Evolutionary conservation across 1,284 basidiomycete species (phyloP).

Genomic region (Lignosus rhinocerotis): DNA sequence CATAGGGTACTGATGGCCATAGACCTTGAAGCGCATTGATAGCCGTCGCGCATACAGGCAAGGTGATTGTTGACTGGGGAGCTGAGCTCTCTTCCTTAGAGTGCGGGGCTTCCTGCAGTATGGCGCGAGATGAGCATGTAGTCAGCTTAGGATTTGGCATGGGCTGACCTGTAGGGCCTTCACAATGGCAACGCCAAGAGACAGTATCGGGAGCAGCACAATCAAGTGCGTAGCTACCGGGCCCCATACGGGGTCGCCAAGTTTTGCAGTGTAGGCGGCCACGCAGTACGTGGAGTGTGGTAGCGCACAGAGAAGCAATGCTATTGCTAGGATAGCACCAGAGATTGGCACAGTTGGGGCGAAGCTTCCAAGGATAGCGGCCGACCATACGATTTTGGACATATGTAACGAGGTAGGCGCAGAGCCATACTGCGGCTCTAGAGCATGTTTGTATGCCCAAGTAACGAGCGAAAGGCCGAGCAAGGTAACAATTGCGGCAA

Average conservation of each 20-base stretch:
- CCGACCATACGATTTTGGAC: constrained; percentile 43
- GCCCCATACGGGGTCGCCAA: constrained; percentile 53
- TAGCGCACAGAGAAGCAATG: constrained; percentile 49
- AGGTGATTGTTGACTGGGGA: constrained; percentile 29
- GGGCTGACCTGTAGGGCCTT: constrained; percentile 43
- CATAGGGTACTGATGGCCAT: constrained; percentile 27
- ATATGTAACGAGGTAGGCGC: constrained; percentile 50
- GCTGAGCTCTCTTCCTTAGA: constrained; percentile 14
- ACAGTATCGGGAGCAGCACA: constrained; percentile 57
- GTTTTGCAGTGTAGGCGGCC: constrained; percentile 55
- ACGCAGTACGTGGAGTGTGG: constrained; percentile 67
- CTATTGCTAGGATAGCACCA: constrained; percentile 40
- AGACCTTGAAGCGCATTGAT: constrained; percentile 32
- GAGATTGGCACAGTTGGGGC: constrained; percentile 35
- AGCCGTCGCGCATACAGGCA: constrained; percentile 33
- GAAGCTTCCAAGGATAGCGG: constrained; percentile 39
- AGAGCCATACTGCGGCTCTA: constrained; percentile 60
- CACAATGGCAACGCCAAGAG: constrained; percentile 46
- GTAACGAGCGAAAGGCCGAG: constrained; percentile 49
- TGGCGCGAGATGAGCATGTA: neutral
- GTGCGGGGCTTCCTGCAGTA: constrained; percentile 18
- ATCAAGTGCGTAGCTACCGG: constrained; percentile 56
- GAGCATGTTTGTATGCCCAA: constrained; percentile 53
- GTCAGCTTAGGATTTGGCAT: neutral
- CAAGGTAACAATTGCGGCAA: constrained; percentile 31